These are phyloP conservation scores for Sclerotinia glacialis DNA, from an alignment of 2,329 filamentous ascomycete species.

Conservation along the genomic window DNA sequence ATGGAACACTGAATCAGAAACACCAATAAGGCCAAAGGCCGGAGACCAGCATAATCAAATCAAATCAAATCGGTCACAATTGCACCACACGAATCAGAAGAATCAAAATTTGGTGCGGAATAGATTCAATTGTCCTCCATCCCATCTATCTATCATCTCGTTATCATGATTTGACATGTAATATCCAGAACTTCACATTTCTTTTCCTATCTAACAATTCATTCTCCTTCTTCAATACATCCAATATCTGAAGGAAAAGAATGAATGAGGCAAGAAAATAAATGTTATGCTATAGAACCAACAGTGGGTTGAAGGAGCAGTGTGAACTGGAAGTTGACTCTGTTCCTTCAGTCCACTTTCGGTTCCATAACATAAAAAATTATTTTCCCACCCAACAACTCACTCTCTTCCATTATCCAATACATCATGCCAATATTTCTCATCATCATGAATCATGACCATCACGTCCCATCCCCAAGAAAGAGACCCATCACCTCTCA, in stretches of 20 bases:
- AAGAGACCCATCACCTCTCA: constrained; percentile 14
- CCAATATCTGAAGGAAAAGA: no score
- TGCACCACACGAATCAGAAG: neutral
- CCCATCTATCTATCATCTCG: constrained; percentile 25
- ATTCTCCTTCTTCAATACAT: no score
- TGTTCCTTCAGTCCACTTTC: no score
- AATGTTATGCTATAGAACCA: no score
- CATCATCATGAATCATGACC: constrained; percentile 19
- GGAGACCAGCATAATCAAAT: neutral
- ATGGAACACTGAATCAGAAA: no score
- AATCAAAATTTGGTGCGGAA: constrained; percentile 9
- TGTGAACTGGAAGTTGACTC: no score
- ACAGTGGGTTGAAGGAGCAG: no score
- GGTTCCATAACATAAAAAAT: no score
- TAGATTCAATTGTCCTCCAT: constrained; percentile 54
- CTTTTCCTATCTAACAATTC: no score
- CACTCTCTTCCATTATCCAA: constrained; percentile 14
- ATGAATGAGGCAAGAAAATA: no score
- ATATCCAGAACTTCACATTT: no score
- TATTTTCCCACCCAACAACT: no score
- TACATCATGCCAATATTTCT: constrained; percentile 2
- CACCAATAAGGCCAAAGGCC: neutral
- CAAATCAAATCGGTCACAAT: neutral
- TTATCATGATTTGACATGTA: constrained; percentile 7
- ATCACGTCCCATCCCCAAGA: neutral